These are phyloP conservation scores for Leucocoprinus birnbaumii DNA, from an alignment of 768 basidiomycete species.

Conservation along the genomic window DNA sequence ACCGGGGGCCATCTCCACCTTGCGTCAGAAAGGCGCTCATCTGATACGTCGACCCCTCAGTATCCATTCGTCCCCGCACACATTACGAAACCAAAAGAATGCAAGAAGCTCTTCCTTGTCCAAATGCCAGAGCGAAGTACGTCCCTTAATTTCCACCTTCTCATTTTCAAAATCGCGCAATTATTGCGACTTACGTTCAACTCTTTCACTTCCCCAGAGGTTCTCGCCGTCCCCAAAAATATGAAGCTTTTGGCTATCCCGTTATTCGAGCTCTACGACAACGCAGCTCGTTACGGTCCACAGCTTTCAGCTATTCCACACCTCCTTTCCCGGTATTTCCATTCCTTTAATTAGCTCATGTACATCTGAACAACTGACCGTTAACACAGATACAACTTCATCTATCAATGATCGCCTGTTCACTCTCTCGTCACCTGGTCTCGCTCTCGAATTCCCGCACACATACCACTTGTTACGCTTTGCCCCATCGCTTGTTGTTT, in stretches of 20 bases:
- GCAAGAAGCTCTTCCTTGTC: constrained; percentile 93
- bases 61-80: constrained; percentile 95
- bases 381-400: constrained; percentile 80
- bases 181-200: neutral
- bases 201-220: constrained; percentile 50
- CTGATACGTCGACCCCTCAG: constrained; percentile 33
- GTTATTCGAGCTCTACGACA: constrained; percentile 96
- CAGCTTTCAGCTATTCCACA: constrained; percentile 95
- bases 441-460: too few species aligned
- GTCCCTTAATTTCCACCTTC: constrained; percentile 25
- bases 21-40: neutral
- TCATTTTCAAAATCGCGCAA: neutral
- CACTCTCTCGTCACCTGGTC: too few species aligned
- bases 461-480: too few species aligned
- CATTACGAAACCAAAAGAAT: constrained; percentile 96
- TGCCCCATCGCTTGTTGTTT: too few species aligned
- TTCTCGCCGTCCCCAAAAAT: constrained; percentile 95
- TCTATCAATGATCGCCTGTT: constrained; percentile 51
- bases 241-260: constrained; percentile 99
- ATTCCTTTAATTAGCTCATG: neutral
- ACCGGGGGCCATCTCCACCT: neutral
- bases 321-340: constrained; percentile 52
- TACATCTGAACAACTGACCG: constrained; percentile 40
- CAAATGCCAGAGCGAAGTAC: constrained; percentile 93
- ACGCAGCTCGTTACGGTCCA: constrained; percentile 92